These are phyloP conservation scores for Termitomyces sp. DNA, from an alignment of 768 basidiomycete genomes.

Conservation along the genomic window DNA sequence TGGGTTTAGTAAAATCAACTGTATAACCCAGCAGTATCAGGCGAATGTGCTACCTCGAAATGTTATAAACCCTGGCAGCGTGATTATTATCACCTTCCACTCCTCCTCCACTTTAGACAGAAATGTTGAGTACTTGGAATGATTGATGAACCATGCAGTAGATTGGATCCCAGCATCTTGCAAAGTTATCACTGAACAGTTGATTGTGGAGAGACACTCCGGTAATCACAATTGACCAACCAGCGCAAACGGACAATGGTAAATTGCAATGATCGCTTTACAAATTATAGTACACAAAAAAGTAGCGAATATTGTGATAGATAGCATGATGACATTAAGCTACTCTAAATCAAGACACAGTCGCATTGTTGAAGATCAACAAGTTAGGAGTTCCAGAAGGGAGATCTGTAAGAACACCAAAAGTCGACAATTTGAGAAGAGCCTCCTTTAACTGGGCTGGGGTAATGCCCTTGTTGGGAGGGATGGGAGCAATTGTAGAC, in stretches of 20 bases:
- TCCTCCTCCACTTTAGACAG: too few species aligned
- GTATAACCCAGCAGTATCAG: too few species aligned
- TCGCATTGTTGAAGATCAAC: conserved; percentile 80
- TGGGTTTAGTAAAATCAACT: too few species aligned
- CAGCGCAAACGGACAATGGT: background rate
- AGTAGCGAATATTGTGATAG: background rate
- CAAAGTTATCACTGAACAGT: too few species aligned
- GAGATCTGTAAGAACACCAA: conserved; percentile 41
- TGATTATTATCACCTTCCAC: too few species aligned
- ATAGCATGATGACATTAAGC: conserved; percentile 5
- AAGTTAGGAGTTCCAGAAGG: conserved; percentile 57
- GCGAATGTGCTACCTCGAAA: too few species aligned
- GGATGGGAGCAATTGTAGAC: conserved; percentile 34
- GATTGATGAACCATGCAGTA: too few species aligned
- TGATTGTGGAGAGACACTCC: too few species aligned
- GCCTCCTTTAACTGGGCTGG: conserved; percentile 77
- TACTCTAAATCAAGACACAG: conserved; percentile 19
- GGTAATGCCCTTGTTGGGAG: conserved; percentile 37
- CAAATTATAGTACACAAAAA: conserved; percentile 5
- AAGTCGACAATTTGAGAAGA: conserved; percentile 53
- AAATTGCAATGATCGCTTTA: background rate
- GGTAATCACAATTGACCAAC: too few species aligned
- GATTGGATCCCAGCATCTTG: too few species aligned
- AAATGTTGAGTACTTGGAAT: too few species aligned
- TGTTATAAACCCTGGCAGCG: too few species aligned